A percentile compares a stretch with the other conserved stretches of the same genome.
Conservation (phyloP, 2,329 filamentous ascomycete genomes). For the Fusarium sp. region DNA sequence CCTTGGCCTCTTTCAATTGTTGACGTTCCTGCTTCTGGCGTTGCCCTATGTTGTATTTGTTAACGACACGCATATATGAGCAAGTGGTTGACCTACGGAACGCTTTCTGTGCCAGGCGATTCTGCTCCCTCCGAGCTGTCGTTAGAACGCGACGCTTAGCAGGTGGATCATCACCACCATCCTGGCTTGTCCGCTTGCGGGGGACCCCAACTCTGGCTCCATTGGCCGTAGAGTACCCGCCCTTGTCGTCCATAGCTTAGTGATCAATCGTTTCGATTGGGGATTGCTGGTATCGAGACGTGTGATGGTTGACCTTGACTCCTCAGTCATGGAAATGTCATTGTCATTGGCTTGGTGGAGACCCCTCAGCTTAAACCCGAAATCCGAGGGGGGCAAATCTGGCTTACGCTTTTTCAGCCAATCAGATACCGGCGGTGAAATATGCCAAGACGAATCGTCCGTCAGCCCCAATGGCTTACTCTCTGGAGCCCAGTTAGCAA, state of each 20-base stretch:
- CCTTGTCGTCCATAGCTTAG: neutral
- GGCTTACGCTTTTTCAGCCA: conserved; percentile 44
- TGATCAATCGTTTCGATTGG: too few species aligned
- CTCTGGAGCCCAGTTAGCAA: neutral
- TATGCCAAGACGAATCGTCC: neutral
- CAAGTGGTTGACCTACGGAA: conserved; percentile 36
- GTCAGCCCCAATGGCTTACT: conserved; percentile 25
- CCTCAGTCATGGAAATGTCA: neutral
- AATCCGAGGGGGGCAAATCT: neutral
- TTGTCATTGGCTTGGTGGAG: neutral
- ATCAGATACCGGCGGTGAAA: neutral
- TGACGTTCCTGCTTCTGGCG: conserved; percentile 33
- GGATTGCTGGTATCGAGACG: neutral
- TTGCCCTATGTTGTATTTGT: conserved; percentile 19
- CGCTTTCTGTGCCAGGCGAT: conserved; percentile 44
- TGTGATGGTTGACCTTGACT: neutral
- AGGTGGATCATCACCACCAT: neutral
- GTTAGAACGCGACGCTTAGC: conserved; percentile 39
- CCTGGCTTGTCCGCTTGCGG: neutral
- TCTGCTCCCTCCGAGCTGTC: conserved; percentile 46
- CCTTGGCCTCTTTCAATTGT: conserved; percentile 2
- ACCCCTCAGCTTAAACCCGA: conserved; percentile 12
- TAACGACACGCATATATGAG: neutral
- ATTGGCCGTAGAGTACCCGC: accelerated
- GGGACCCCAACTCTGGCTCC: accelerated